phyloP scores from a whole-genome alignment of 225 moss, liverwort and hornwort genomes.

The Physcomitrellopsis africana region DNA sequence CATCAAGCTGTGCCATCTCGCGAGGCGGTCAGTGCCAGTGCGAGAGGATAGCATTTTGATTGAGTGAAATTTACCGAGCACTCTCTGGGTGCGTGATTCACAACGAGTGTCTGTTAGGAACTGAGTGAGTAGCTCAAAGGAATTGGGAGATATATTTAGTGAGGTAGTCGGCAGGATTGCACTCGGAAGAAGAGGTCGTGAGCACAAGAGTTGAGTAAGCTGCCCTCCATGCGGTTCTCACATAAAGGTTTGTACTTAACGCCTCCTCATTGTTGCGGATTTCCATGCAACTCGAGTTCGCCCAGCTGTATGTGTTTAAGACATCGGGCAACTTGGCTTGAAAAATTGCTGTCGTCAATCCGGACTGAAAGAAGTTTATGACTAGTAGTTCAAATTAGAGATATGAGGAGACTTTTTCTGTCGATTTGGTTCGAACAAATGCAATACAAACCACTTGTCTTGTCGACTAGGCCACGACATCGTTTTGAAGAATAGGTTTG shows the following conservation, averaged over 20 bases:
- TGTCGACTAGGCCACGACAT: too few species aligned
- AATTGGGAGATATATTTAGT: slow-evolving; percentile 16
- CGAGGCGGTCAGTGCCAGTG: background rate
- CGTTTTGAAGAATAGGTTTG: too few species aligned
- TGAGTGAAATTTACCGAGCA: background rate
- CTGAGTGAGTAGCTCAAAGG: background rate
- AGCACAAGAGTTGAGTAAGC: background rate
- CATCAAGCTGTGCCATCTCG: background rate
- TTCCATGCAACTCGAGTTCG: slow-evolving; percentile 13
- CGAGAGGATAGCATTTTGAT: slow-evolving; percentile 15
- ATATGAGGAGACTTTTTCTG: too few species aligned
- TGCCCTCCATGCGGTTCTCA: slow-evolving; percentile 38
- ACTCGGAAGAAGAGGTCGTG: background rate
- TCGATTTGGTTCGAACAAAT: too few species aligned
- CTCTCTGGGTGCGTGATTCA: too few species aligned
- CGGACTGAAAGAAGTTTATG: too few species aligned
- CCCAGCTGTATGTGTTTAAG: too few species aligned
- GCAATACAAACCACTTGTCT: too few species aligned
- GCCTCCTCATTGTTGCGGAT: slow-evolving; percentile 27
- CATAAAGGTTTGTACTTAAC: slow-evolving; percentile 35
- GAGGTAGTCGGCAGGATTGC: background rate
- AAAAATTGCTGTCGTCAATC: too few species aligned
- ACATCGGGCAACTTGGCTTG: too few species aligned
- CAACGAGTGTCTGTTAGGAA: too few species aligned
- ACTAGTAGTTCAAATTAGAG: too few species aligned